Percentiles rank a stretch among this genome's conserved stretches.
Evolutionary conservation across 371 early-diverging fungal species (phyloP).

Genomic region (Dentiscutata heterogama): DNA sequence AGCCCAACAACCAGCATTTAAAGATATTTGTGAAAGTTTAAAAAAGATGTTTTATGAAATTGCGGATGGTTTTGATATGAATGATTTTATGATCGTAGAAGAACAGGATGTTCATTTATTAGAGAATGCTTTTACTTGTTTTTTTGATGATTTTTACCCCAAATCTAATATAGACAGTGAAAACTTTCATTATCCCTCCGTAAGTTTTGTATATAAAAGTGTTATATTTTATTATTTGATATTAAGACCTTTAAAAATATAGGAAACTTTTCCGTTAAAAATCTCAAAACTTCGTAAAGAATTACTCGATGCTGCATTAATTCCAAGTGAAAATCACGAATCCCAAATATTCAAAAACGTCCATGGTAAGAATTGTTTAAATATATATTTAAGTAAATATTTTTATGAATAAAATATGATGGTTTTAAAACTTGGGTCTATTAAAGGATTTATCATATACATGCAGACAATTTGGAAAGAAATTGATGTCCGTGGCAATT

Average conservation of each 20-base stretch:
- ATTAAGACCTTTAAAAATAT: background rate
- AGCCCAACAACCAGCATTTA: slow-evolving; percentile 9
- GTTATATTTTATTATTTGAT: background rate
- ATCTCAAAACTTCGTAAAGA: slow-evolving; percentile 12
- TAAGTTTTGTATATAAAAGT: background rate
- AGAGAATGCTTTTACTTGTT: slow-evolving; percentile 18
- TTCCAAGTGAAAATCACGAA: background rate
- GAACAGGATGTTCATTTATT: slow-evolving; percentile 33
- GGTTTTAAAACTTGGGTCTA: background rate
- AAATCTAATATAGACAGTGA: background rate
- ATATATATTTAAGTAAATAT: background rate
- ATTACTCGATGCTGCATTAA: background rate
- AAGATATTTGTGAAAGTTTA: background rate
- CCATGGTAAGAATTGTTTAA: background rate
- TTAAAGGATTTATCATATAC: slow-evolving; percentile 17
- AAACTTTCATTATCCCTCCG: slow-evolving; percentile 8
- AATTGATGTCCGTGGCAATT: slow-evolving; percentile 2
- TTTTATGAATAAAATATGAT: background rate
- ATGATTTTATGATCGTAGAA: slow-evolving; percentile 6
- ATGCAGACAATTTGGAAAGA: slow-evolving; percentile 10
- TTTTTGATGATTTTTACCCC: slow-evolving; percentile 23
- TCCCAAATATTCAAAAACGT: background rate
- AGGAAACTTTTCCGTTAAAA: background rate
- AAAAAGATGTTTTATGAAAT: slow-evolving; percentile 17
- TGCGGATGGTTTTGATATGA: background rate